A percentile compares a stretch with the other conserved stretches of the same genome.
Evolutionary conservation across 371 early-diverging fungal genomes (phyloP).

Genomic region (Dichotomocladium elegans): DNA sequence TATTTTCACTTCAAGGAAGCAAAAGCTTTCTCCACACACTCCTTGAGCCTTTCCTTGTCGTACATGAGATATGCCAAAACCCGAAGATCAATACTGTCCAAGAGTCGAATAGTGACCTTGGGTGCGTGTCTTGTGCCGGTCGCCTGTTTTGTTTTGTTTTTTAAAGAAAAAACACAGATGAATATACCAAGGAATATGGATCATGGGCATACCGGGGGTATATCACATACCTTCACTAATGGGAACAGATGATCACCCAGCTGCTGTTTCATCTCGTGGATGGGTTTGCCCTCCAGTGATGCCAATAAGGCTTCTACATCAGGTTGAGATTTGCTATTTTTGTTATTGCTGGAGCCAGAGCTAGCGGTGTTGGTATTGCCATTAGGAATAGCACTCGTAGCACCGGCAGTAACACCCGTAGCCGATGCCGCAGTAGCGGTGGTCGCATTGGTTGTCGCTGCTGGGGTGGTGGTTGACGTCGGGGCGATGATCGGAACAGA

Average conservation of each 20-base stretch:
- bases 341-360: not conserved
- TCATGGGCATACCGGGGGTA: not conserved
- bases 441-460: not conserved
- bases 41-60: constrained; percentile 23
- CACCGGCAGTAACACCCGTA: not conserved
- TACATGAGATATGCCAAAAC: constrained; percentile 40
- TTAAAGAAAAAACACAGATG: not conserved
- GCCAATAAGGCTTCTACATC: constrained; percentile 21
- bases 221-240: constrained; percentile 36
- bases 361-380: constrained; percentile 4
- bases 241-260: constrained; percentile 45
- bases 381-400: not conserved
- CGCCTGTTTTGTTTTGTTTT: no score
- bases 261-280: constrained; percentile 37
- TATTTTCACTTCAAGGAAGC: constrained; percentile 10
- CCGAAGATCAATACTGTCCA: constrained; percentile 23
- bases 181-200: not conserved
- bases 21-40: constrained; percentile 27
- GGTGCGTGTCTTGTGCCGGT: constrained; percentile 30
- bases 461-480: not conserved
- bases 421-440: not conserved
- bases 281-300: constrained; percentile 28
- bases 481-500: no score
- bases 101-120: constrained; percentile 31
- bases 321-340: not conserved